Base-by-base conservation (phyloP, 2,329 filamentous ascomycete genomes). In the Xylaria digitata region DNA sequence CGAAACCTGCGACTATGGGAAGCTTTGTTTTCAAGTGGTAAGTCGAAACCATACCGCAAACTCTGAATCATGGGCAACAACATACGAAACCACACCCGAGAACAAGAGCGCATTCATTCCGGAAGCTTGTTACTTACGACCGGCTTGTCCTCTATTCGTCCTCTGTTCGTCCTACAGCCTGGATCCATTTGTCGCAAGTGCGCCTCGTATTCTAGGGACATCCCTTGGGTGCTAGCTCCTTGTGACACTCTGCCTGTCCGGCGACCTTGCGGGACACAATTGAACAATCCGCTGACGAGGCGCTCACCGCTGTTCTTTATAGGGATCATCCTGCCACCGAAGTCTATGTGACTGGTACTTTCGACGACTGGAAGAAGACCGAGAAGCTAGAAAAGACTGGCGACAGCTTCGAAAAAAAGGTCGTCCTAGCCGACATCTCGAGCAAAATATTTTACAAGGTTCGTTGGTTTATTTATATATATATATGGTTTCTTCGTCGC, bases 391-490 rank as follows among this genome's bases (percentile, higher is more conserved):
- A 94, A 54, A 93, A 93, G 82, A 85, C 89, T 46, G 91, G 87
- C 77, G 84, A 89, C 70, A 75, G 86, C 74, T 97, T 96, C 80
- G 85, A 91, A 81, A 97, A 97, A 85, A 88, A 88, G 40, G 93
- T 99, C 67, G 83, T 87, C 60, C 85, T 98, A 40, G 84, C 90
- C 56, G 83, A 87, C 62, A 82, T 84, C 17, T 82, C 84, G 55
- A 83, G 90, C 70, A 97, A 96, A 83, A 90, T 97, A 73, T 90
- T 90, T 77, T 99, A 97, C 89, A 99, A 99, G 93, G 95, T 97
- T 84, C 73, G 85, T 83, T 65, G 64, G 40, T 66, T 61, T 59
- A 43, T 26, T 17, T 26, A 26, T 48, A 43, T 26, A n/a, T 26
- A n/a, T 48, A 8, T 37, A 40, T 64, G 3, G 34, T 42, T 40